These are phyloP conservation scores for Trypanosoma mega DNA, from an alignment of 208 protist genomes.

Conservation along the genomic window DNA sequence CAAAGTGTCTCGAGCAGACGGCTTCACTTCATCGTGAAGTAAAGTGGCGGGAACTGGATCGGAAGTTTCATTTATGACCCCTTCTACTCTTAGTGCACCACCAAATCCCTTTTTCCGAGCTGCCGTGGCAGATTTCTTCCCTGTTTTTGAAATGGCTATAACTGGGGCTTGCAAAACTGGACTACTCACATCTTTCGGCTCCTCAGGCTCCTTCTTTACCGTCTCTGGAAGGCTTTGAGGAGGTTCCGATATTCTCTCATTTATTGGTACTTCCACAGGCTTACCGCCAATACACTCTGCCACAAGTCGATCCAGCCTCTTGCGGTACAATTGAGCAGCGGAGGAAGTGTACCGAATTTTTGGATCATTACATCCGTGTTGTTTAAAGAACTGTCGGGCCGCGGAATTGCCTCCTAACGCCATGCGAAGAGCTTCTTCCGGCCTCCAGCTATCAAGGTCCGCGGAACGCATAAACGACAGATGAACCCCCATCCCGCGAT, in stretches of 20 bases:
- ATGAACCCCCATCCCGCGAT: constrained; percentile 95
- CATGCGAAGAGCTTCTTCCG: constrained; percentile 84
- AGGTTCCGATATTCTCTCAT: neutral
- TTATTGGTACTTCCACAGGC: neutral
- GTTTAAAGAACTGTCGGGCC: constrained; percentile 75
- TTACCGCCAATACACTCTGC: constrained; percentile 32
- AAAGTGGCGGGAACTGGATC: constrained; percentile 51
- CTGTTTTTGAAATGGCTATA: constrained; percentile 16
- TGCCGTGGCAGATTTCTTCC: constrained; percentile 25
- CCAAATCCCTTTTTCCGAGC: constrained; percentile 60
- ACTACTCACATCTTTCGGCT: constrained; percentile 18
- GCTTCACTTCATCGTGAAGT: constrained; percentile 42
- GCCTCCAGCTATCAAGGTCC: constrained; percentile 90
- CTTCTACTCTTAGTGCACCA: constrained; percentile 40
- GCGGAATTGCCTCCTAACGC: constrained; percentile 86
- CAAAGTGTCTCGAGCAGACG: neutral
- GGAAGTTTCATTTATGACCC: constrained; percentile 45
- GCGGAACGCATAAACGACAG: constrained; percentile 95
- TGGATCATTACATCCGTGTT: constrained; percentile 75
- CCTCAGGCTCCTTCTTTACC: constrained; percentile 12
- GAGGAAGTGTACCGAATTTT: constrained; percentile 67
- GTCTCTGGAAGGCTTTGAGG: neutral
- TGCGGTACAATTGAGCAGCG: constrained; percentile 64
- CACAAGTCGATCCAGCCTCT: constrained; percentile 66
- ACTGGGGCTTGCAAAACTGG: constrained; percentile 31